Conservation (phyloP, 2,329 filamentous ascomycete species). For the Cylindrodendrum hubeiense region DNA sequence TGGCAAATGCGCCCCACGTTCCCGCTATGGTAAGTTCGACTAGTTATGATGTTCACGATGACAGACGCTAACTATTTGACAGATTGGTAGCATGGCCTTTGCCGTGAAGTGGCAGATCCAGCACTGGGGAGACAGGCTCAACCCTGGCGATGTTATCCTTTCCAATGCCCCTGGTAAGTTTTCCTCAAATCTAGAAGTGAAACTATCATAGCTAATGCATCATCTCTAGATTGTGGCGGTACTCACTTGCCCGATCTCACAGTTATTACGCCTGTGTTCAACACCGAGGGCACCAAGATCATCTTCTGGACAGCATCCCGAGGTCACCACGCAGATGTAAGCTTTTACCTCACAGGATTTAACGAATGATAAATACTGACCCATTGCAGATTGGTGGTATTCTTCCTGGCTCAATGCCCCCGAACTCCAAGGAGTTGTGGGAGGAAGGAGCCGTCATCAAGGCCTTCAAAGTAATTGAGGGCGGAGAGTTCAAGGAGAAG, state of each 20-base stretch:
- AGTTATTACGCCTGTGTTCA: slow-evolving; percentile 82
- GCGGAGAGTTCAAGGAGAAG: slow-evolving; percentile 81
- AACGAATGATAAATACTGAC: not conserved
- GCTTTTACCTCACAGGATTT: not conserved
- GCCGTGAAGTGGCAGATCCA: slow-evolving; percentile 81
- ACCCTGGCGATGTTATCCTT: slow-evolving; percentile 82
- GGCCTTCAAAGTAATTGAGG: slow-evolving; percentile 76
- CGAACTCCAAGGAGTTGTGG: slow-evolving; percentile 72
- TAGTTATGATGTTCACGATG: too few species aligned
- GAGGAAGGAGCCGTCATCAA: slow-evolving; percentile 73
- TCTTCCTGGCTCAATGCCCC: slow-evolving; percentile 82
- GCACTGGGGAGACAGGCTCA: slow-evolving; percentile 81
- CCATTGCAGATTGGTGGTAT: slow-evolving; percentile 74
- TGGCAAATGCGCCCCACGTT: slow-evolving; percentile 82
- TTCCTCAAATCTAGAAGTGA: not conserved
- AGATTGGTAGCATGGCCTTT: slow-evolving; percentile 86
- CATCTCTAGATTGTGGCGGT: slow-evolving; percentile 73
- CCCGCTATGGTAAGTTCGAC: slow-evolving; percentile 55
- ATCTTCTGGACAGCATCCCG: slow-evolving; percentile 84
- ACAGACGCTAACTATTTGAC: slow-evolving; percentile 44
- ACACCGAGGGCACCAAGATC: slow-evolving; percentile 70
- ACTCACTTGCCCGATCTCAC: slow-evolving; percentile 87
- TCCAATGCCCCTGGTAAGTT: slow-evolving; percentile 74
- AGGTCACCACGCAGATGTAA: slow-evolving; percentile 79
- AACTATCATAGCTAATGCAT: not conserved